A percentile compares a stretch with the other conserved stretches of the same genome.
phyloP scores from a whole-genome alignment of 176 grass and related monocot genomes.

The Oryza nivara region DNA sequence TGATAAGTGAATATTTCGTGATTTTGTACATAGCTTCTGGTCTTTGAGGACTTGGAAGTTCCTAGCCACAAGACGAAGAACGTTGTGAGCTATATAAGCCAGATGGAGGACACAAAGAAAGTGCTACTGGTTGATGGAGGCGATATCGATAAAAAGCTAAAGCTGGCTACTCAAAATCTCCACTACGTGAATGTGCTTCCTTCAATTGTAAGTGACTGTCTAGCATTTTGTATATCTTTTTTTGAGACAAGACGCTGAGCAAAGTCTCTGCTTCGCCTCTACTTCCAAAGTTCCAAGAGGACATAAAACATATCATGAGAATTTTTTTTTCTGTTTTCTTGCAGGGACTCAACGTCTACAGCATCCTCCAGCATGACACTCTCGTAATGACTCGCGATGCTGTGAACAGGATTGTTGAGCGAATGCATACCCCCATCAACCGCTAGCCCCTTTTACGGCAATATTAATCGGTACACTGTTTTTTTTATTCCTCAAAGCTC shows the following conservation, averaged over 20 bases:
- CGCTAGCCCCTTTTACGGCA: constrained; percentile 21
- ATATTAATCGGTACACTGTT: too few species aligned
- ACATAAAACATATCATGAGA: too few species aligned
- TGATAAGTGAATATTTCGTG: too few species aligned
- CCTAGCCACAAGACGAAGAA: constrained; percentile 91
- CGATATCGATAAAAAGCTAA: constrained; percentile 68
- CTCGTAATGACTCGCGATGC: constrained; percentile 70
- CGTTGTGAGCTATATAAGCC: constrained; percentile 61
- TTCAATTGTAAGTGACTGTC: constrained; percentile 65
- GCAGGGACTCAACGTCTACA: constrained; percentile 89
- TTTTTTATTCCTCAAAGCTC: too few species aligned
- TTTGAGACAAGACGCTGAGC: too few species aligned
- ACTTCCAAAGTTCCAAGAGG: too few species aligned
- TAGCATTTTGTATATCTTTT: too few species aligned
- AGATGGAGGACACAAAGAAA: constrained; percentile 76
- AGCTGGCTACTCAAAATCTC: constrained; percentile 81
- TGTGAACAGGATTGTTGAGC: constrained; percentile 66
- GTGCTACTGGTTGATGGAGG: constrained; percentile 81
- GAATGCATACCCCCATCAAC: constrained; percentile 82
- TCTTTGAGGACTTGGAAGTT: constrained; percentile 67
- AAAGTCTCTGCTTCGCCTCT: too few species aligned
- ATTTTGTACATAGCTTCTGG: constrained; percentile 50
- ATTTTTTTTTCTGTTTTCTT: neutral
- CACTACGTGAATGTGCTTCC: constrained; percentile 86
- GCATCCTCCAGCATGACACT: constrained; percentile 88